phyloP scores from a whole-genome alignment of 305 asterid species.

The Solanum hybrid region DNA sequence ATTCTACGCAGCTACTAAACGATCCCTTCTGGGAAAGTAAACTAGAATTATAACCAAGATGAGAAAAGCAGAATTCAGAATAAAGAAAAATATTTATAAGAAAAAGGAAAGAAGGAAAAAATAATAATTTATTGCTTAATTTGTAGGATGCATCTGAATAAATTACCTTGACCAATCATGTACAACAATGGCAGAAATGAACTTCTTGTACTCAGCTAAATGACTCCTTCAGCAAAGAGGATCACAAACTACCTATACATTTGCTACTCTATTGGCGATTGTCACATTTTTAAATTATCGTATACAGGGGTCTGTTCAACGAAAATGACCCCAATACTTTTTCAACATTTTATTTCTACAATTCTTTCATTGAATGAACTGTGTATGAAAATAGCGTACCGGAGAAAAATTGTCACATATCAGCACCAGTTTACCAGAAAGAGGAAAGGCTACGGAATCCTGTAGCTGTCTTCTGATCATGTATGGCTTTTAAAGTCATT shows the following conservation, averaged over 20 bases:
- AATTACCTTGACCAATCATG: not conserved
- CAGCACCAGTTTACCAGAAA: not conserved
- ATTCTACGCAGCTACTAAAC: not conserved
- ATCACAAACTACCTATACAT: not conserved
- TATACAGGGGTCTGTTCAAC: not conserved
- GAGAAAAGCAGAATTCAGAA: not conserved
- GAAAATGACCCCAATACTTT: not conserved
- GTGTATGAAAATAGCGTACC: not conserved
- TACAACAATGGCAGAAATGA: not conserved
- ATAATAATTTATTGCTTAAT: not conserved
- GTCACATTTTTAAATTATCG: not conserved
- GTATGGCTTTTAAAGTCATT: slow-evolving; percentile 29
- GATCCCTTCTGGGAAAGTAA: not conserved
- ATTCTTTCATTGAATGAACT: not conserved
- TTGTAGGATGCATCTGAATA: not conserved
- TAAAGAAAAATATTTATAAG: not conserved
- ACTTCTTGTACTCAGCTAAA: not conserved
- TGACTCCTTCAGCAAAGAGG: not conserved
- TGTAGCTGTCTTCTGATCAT: not conserved
- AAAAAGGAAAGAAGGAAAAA: not conserved
- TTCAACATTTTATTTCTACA: not conserved
- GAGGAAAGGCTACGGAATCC: not conserved
- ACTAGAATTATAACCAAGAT: not conserved
- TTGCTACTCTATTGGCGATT: not conserved
- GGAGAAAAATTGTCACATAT: not conserved